Base-by-base conservation (phyloP, 2,329 filamentous ascomycete species). In the Coniella vitis region DNA sequence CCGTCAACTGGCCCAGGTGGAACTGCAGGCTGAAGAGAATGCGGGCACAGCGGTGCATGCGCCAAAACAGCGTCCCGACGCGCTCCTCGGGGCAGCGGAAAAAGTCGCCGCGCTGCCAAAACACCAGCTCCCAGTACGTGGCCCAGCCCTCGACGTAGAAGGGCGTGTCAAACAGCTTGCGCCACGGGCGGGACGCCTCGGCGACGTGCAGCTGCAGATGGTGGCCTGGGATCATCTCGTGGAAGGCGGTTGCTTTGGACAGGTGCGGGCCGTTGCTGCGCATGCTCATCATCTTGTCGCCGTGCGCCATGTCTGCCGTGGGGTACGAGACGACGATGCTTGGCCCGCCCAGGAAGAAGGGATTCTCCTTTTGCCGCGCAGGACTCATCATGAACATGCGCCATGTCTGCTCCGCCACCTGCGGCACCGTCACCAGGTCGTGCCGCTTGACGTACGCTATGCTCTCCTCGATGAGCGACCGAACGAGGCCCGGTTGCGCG, bases 91-190 rank as follows among this genome's bases (percentile, higher is more conserved):
- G 67, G 0, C 67, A 66, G 4, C 65, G 63, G 48, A 73, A 69
- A 56, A 79, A 81, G 54, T 72, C 69, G 25, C 68, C 68, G 22
- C 73, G 67, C 37, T 74, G 61, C 76, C 76, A 83, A 14, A 83
- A 65, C 16, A 79, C 58, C 56, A 80, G 66, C 62, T 82, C 79
- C 78, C 78, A 81, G 58, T 82, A 82, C 55, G 80, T 69, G 9
- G 78, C 73, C 77, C 78, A 81, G 16, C 78, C 78, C 59, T 82
- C 79, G 34, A 78, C 71, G 63, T 71, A 80, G 57, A 82, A 81
- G 0, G 77, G 75, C 1, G 78, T 81, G 25, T 65, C 61, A 59
- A 81, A 81, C 7, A 80, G 56, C 17, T 61, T 59, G 4, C 78
- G 70, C 59, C 81, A 75, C 3, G 70, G 68, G 16, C 67, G 68